Evolutionary conservation across 129 eudicot genomes (phyloP).

Genomic region (Helianthus tuberosus): DNA sequence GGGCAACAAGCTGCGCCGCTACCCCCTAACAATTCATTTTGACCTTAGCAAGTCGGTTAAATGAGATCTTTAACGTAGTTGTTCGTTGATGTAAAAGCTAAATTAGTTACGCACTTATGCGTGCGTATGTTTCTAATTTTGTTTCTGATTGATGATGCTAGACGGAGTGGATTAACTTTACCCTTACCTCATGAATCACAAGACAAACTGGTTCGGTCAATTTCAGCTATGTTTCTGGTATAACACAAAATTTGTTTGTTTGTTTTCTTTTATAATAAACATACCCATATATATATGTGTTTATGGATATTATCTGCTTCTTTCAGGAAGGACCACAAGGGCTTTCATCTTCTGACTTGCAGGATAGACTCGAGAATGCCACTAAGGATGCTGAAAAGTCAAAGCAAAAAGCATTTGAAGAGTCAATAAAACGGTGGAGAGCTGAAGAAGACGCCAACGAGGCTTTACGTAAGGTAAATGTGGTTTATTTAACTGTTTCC

Average conservation of each 20-base stretch:
- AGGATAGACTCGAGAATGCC: slow-evolving; percentile 53
- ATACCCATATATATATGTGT: slow-evolving; percentile 7
- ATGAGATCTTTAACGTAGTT: slow-evolving; percentile 12
- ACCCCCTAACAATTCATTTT: background rate
- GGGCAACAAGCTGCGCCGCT: too few relatives aligned
- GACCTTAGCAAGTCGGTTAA: slow-evolving; percentile 13
- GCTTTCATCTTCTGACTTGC: slow-evolving; percentile 39
- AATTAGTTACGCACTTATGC: background rate
- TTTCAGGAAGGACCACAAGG: slow-evolving; percentile 53
- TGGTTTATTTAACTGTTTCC: background rate
- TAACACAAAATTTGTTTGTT: background rate
- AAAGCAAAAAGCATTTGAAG: slow-evolving; percentile 57
- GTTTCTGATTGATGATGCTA: slow-evolving; percentile 25
- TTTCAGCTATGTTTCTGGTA: slow-evolving; percentile 56
- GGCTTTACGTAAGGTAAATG: slow-evolving; percentile 56
- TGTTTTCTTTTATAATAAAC: background rate
- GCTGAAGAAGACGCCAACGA: slow-evolving; percentile 85
- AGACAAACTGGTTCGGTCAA: slow-evolving; percentile 31
- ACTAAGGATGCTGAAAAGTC: slow-evolving; percentile 55
- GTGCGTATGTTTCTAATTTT: background rate
- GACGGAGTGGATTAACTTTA: slow-evolving; percentile 38
- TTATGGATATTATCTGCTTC: slow-evolving; percentile 17
- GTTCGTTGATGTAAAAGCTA: slow-evolving; percentile 20
- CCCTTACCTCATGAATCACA: slow-evolving; percentile 21
- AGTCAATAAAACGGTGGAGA: slow-evolving; percentile 65